Evolutionary conservation across 176 grass and related monocot species (phyloP), one percentile per base, ranked within the genome.

Genomic region (Lolium perenne): DNA sequence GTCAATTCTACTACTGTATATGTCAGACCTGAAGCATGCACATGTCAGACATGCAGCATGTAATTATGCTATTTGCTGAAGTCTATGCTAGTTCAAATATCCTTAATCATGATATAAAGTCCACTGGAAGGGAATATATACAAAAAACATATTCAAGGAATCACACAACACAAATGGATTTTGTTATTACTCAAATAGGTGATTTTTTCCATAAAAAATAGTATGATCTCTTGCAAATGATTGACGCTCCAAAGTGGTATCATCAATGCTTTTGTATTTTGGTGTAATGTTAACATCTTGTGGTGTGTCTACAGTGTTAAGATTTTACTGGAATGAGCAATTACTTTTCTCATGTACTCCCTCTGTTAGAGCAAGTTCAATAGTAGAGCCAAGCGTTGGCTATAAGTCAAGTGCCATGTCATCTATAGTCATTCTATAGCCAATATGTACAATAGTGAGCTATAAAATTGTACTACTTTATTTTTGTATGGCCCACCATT

Each of bases 11-110:
- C 7, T 15, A 15, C 70, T 11, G 41, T 80, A 38, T 46, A 68
- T 20, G 5, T 80, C 35, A 55, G 25, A 43, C 9, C 15, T 76
- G 76, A 26, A 76, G 45, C 71, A 77, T 82, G 67, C 17, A 53
- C 17, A 29, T 16, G 6, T 78, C 38, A 66, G n/a, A 55, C 10
- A 8, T 77, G 77, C 22, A 78, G 38, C 74, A 79, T 83, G 62
- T 29, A 49, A 64, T 23, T 74, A 13, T 82, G 17, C 5, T 77
- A 38, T 82, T 77, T 57, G 67, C 41, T 84, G 54, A 75, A 75
- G 14, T 65, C 38, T 67, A 69, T 67, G n/a, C 32, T 26, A 73
- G 17, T 58, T 58, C 76, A 77, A 77, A 29, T 38, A 76, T 57
- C 10, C 7, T 46, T 43, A 8, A 46, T 82, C 50, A 82, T 82